Evolutionary conservation across 768 basidiomycete genomes (phyloP).

Genomic region (Solioccasus polychromus): DNA sequence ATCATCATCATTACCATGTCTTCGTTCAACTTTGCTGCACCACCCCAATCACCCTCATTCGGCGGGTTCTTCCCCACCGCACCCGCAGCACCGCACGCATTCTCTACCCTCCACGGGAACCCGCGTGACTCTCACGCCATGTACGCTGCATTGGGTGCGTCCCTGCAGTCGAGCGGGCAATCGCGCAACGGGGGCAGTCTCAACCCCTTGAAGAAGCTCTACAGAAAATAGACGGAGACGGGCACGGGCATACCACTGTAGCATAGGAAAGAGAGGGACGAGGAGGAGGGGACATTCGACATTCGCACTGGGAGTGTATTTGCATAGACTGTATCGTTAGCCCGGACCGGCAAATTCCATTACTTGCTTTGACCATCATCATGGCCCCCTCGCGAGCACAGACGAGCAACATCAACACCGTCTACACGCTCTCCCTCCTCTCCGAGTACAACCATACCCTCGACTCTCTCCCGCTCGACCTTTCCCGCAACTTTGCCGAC

Average conservation of each 20-base stretch:
- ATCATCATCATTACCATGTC: slow-evolving; percentile 39
- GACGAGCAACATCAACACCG: slow-evolving; percentile 37
- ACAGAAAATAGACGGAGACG: slow-evolving; percentile 21
- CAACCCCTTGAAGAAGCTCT: slow-evolving; percentile 37
- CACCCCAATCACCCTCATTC: slow-evolving; percentile 52
- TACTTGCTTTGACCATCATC: slow-evolving; percentile 1
- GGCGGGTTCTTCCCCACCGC: slow-evolving; percentile 60
- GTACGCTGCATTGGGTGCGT: slow-evolving; percentile 49
- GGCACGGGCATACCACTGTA: slow-evolving; percentile 19
- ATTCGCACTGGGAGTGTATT: slow-evolving; percentile 22
- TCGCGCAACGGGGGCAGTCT: slow-evolving; percentile 22
- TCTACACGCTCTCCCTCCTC: slow-evolving; percentile 68
- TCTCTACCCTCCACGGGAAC: slow-evolving; percentile 53
- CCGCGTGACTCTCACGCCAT: slow-evolving; percentile 59
- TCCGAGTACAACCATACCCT: slow-evolving; percentile 88
- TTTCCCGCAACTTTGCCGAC: slow-evolving; percentile 93
- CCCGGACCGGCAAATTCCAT: slow-evolving; percentile 33
- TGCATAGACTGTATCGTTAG: slow-evolving; percentile 25
- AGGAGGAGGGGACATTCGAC: slow-evolving; percentile 10
- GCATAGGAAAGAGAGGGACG: slow-evolving; percentile 17
- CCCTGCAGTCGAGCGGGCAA: slow-evolving; percentile 22
- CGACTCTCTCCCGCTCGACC: slow-evolving; percentile 89
- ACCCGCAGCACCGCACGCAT: slow-evolving; percentile 55
- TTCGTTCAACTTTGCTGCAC: slow-evolving; percentile 37
- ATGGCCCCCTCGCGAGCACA: slow-evolving; percentile 40